These are phyloP conservation scores for Auriculariales sp. DNA, from an alignment of 768 basidiomycete genomes.

Conservation along the genomic window DNA sequence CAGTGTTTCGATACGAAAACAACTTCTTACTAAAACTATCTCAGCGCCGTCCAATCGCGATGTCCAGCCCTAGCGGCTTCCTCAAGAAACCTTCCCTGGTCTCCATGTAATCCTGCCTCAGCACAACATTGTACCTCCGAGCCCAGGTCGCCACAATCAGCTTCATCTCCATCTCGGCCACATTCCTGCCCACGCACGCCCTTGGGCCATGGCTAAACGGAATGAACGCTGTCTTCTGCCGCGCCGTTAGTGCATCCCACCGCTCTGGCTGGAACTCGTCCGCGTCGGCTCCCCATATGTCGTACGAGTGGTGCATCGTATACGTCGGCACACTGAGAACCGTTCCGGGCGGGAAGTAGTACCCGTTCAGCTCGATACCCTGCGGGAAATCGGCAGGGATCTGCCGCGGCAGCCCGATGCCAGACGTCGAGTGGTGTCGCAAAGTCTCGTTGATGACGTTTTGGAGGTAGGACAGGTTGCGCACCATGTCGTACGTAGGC, in stretches of 20 bases:
- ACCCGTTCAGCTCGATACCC: constrained; percentile 44
- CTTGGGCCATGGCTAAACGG: constrained; percentile 19
- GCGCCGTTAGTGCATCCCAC: constrained; percentile 26
- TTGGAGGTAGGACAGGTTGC: constrained; percentile 63
- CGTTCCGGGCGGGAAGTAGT: constrained; percentile 57
- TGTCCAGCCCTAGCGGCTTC: no score
- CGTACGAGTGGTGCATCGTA: constrained; percentile 60
- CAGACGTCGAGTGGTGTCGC: constrained; percentile 71
- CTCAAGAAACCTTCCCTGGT: constrained; percentile 79
- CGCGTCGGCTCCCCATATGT: constrained; percentile 66
- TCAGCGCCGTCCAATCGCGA: no score
- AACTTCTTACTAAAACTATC: no score
- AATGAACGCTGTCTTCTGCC: neutral
- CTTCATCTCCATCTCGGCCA: constrained; percentile 65
- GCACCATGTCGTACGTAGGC: constrained; percentile 47
- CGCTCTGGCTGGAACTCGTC: constrained; percentile 68
- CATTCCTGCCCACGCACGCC: constrained; percentile 73
- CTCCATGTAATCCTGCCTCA: constrained; percentile 47
- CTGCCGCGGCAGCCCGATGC: constrained; percentile 68
- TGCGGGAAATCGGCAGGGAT: constrained; percentile 61
- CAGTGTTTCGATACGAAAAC: no score
- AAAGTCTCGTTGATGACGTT: constrained; percentile 82
- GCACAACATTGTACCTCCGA: constrained; percentile 58
- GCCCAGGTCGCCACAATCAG: constrained; percentile 73
- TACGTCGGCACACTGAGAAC: constrained; percentile 71